Conservation (phyloP, 2,329 filamentous ascomycete genomes). For the Stromatinia cepivora region DNA sequence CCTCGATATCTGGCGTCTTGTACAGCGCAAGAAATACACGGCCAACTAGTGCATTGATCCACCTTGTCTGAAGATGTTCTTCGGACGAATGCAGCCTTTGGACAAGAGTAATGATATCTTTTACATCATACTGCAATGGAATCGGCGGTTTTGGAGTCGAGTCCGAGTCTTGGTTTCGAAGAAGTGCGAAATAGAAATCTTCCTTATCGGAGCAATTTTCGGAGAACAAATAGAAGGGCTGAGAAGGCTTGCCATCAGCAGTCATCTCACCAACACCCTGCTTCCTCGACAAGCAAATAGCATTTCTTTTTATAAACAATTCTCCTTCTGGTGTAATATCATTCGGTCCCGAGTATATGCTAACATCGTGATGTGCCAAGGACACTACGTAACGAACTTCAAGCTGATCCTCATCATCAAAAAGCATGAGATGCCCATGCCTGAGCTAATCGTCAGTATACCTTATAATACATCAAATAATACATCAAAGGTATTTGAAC, state of each 20-base stretch:
- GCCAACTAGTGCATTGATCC: slow-evolving; percentile 90
- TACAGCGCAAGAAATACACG: slow-evolving; percentile 86
- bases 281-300: slow-evolving; percentile 75
- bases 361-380: slow-evolving; percentile 81
- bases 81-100: slow-evolving; percentile 89
- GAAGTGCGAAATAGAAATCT: slow-evolving; percentile 93
- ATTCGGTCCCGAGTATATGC: slow-evolving; percentile 78
- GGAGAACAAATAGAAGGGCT: slow-evolving; percentile 91
- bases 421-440: slow-evolving; percentile 95
- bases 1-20: slow-evolving; percentile 78
- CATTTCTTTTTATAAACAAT: slow-evolving; percentile 92
- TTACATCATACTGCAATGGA: slow-evolving; percentile 76
- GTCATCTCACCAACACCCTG: slow-evolving; percentile 53
- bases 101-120: slow-evolving; percentile 85
- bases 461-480: background rate
- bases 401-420: slow-evolving; percentile 91
- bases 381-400: slow-evolving; percentile 97
- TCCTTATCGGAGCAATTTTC: slow-evolving; percentile 96
- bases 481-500: no score
- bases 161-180: slow-evolving; percentile 77
- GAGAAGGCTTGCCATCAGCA: slow-evolving; percentile 60
- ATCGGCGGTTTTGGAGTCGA: slow-evolving; percentile 61
- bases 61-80: slow-evolving; percentile 85
- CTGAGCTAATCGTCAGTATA: slow-evolving; percentile 46
- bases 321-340: slow-evolving; percentile 79